Percentiles rank a stretch among this genome's conserved stretches.
These are phyloP conservation scores for Phylloporus sp. DNA, from an alignment of 1,284 basidiomycete species.

Conservation along the genomic window DNA sequence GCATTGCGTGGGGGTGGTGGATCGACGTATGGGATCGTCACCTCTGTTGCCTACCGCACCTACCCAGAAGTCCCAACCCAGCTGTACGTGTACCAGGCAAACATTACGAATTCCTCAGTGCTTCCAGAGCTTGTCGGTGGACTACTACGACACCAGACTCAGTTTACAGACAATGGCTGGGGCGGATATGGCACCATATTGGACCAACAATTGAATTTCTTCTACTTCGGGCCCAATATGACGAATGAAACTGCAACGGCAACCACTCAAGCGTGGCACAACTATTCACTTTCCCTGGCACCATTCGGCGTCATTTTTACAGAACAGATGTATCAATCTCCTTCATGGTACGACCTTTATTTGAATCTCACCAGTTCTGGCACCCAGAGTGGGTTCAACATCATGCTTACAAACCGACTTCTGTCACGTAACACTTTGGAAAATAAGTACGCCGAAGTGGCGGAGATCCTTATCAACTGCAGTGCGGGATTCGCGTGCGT, in stretches of 20 bases:
- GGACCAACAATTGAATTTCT: background rate
- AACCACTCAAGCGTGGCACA: background rate
- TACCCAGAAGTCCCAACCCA: conserved; percentile 30
- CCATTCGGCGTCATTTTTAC: background rate
- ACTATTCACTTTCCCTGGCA: background rate
- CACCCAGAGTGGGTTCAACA: conserved; percentile 14
- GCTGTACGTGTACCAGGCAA: conserved; percentile 34
- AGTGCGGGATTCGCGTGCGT: background rate
- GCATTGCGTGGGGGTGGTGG: background rate
- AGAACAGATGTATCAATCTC: background rate
- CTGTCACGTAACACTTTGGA: conserved; percentile 39
- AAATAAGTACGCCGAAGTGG: background rate
- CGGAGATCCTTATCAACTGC: background rate
- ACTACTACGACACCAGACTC: background rate
- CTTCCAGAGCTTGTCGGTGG: background rate
- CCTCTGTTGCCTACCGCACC: conserved; percentile 21
- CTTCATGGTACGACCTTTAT: conserved; percentile 9
- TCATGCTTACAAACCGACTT: conserved; percentile 46
- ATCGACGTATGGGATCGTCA: too few relatives aligned
- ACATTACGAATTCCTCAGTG: conserved; percentile 30
- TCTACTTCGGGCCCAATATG: background rate
- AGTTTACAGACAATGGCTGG: background rate
- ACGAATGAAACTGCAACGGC: background rate
- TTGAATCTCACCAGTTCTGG: conserved; percentile 11
- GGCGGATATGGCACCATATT: background rate